Conservation (phyloP, 2,329 filamentous ascomycete genomes). For the Pseudogymnoascus sp. region DNA sequence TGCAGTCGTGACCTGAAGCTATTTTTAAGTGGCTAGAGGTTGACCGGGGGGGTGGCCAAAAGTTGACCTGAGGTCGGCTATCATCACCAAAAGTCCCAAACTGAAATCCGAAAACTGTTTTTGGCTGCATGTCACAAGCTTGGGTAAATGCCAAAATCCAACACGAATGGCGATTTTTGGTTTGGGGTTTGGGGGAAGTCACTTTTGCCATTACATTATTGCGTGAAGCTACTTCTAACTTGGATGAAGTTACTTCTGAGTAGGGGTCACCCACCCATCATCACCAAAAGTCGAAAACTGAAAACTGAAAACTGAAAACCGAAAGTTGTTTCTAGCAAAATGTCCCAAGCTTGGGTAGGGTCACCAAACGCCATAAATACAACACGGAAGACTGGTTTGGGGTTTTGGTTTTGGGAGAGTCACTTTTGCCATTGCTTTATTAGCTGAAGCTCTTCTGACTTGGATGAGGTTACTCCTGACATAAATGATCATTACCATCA, state of each 20-base stretch:
- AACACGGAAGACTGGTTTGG: background rate
- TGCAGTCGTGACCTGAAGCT: background rate
- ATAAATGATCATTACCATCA: background rate
- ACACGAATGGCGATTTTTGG: no score
- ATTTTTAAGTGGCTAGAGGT: background rate
- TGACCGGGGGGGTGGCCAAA: background rate
- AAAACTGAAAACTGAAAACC: background rate
- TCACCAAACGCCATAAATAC: background rate
- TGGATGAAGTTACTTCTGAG: background rate
- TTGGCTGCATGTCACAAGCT: background rate
- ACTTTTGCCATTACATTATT: background rate
- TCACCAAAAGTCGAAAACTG: background rate
- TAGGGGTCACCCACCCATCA: background rate
- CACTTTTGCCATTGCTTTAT: background rate
- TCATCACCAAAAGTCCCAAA: background rate
- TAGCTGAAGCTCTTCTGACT: background rate
- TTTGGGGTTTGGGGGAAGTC: no score
- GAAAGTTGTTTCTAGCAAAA: background rate
- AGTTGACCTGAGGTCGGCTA: background rate
- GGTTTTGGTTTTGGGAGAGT: background rate
- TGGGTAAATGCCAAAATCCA: background rate
- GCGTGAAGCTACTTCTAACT: background rate
- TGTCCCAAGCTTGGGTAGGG: background rate
- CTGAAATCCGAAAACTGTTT: background rate
- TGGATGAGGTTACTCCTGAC: background rate